Conservation (phyloP, 805 yeast species). For the Pachysolen tannophilus region DNA sequence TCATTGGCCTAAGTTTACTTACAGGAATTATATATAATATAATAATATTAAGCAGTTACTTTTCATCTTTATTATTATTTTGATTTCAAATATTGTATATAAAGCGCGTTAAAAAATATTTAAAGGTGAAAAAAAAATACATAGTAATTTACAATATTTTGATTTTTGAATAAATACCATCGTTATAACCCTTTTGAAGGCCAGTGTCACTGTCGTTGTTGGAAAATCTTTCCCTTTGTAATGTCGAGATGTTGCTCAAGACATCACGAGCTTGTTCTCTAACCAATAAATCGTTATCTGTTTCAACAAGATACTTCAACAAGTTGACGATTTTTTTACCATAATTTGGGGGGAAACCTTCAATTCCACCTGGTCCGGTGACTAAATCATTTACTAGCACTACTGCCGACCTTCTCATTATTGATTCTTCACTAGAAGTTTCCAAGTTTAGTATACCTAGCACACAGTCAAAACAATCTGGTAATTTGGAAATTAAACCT, state of each 20-base stretch:
- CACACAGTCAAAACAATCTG: constrained; percentile 65
- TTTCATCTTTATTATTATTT: too few relatives aligned
- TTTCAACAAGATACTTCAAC: constrained; percentile 35
- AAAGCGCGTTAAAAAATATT: too few relatives aligned
- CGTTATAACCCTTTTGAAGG: too few relatives aligned
- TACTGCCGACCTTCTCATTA: constrained; percentile 70
- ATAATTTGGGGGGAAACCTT: constrained; percentile 42
- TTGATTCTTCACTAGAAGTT: constrained; percentile 30
- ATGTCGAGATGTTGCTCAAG: constrained; percentile 21
- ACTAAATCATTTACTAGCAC: constrained; percentile 58
- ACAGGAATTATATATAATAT: too few relatives aligned
- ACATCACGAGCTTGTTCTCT: constrained; percentile 47
- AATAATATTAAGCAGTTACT: too few relatives aligned
- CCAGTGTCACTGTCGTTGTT: too few relatives aligned
- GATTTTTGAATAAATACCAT: too few relatives aligned
- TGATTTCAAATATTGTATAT: too few relatives aligned
- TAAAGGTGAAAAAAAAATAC: too few relatives aligned
- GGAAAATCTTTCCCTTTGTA: too few relatives aligned
- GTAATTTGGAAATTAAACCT: constrained; percentile 39
- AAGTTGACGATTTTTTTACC: constrained; percentile 31
- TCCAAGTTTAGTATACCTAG: constrained; percentile 67
- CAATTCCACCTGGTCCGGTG: constrained; percentile 31
- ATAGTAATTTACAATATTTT: too few relatives aligned
- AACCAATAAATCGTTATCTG: constrained; percentile 50
- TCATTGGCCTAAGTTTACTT: too few relatives aligned